Percentiles rank a stretch among this genome's conserved stretches.
Evolutionary conservation across 129 eudicot species (phyloP).

Genomic region (Tagetes patula): DNA sequence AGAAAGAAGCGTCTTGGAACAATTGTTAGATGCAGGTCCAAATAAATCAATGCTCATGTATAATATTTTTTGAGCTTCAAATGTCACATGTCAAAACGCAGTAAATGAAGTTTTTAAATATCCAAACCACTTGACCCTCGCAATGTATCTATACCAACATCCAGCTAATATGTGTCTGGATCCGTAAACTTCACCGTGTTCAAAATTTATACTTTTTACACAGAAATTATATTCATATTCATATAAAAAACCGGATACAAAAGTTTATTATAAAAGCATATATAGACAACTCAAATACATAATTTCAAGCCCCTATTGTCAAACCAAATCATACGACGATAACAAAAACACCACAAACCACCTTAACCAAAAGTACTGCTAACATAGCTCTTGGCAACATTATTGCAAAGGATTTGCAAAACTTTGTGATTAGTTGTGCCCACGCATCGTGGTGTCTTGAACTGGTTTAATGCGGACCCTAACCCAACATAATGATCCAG

Average conservation of each 20-base stretch:
- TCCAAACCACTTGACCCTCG: not conserved
- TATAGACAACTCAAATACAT: not conserved
- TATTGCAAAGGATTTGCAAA: constrained; percentile 59
- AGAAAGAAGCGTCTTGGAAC: not conserved
- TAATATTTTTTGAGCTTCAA: not conserved
- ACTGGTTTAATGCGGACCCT: constrained; percentile 77
- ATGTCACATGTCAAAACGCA: not conserved
- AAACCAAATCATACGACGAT: not conserved
- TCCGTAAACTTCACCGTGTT: too few species aligned
- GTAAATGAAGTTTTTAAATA: not conserved
- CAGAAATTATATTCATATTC: not conserved
- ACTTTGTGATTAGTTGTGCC: constrained; percentile 42
- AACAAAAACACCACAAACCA: not conserved
- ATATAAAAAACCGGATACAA: not conserved
- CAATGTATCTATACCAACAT: too few species aligned
- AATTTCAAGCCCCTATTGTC: not conserved
- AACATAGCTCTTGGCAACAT: constrained; percentile 57
- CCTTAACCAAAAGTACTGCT: constrained; percentile 53
- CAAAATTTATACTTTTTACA: too few species aligned
- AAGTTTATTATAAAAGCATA: too few species aligned
- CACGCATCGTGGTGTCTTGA: constrained; percentile 87
- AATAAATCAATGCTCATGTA: not conserved
- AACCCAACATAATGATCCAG: constrained; percentile 51
- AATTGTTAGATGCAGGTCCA: not conserved
- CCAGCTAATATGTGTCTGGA: too few species aligned